Evolutionary conservation across 2,329 filamentous ascomycete genomes (phyloP), one percentile per base, ranked within the genome.

Genomic region (Kalaharituber pfeilii): DNA sequence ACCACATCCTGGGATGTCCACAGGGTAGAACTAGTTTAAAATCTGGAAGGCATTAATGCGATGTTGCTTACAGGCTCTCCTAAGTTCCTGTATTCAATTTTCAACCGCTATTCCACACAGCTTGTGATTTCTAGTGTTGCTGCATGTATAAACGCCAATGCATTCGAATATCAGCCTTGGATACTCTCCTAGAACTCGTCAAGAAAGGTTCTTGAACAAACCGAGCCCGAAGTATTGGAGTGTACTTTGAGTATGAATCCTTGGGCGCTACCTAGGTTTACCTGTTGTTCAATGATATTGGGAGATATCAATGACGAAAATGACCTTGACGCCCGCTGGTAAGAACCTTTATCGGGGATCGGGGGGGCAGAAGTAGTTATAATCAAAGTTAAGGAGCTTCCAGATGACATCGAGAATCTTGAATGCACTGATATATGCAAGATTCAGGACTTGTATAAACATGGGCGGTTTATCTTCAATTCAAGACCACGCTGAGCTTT

Each of bases 401-500:
- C 86, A 0, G 64, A 72, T 5, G 77, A 74, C 53, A 75, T 81
- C 15, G 72, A 81, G 54, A 68, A 72, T 1, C 72, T 93, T 1
- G 86, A 79, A 1, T 75, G 73, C 39, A 83, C 82, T 1, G 73
- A 75, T 2, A 69, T 73, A 47, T 93, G 86, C 69, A 69, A 73
- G 8, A 79, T 86, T n/a, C 86, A 94, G 67, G 83, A 80, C 58
- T 86, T 93, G 76, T 84, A 91, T 65, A 68, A 73, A 20, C 76
- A 80, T 6, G 71, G 74, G 42, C 74, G 75, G 30, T 71, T 84
- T 57, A 80, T 93, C 57, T 81, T 84, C 0, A n/a, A 77, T 94
- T 1, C 86, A 94, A 70, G 86, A 86, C 5, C 86, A 94, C 67
- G 86, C 86, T 0, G 86, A 94, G 67, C 91, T 89, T 66, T 83